Conservation (phyloP, 495 filamentous ascomycete genomes). For the Penicillium psychrofluorescens region DNA sequence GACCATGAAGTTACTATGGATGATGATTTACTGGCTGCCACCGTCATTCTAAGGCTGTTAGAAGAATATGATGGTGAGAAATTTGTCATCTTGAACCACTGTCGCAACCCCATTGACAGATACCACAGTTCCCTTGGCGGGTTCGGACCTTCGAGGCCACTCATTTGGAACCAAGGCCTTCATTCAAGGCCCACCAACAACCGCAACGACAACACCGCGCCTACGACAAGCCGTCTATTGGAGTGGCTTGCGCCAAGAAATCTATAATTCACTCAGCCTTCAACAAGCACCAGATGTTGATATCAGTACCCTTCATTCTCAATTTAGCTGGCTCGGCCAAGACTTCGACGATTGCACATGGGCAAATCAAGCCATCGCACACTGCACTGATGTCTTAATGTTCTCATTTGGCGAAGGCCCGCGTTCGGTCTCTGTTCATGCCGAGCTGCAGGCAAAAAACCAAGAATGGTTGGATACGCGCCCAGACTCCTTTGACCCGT, state of each 20-base stretch:
- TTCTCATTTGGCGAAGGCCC: constrained; percentile 13
- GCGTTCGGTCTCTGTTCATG: constrained; percentile 13
- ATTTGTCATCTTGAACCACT: neutral
- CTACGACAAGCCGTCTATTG: constrained; percentile 19
- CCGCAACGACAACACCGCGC: constrained; percentile 14
- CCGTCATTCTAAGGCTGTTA: constrained; percentile 52
- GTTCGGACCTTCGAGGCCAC: constrained; percentile 19
- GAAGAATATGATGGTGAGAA: constrained; percentile 53
- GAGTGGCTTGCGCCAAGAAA: constrained; percentile 20
- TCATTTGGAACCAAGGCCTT: constrained; percentile 21
- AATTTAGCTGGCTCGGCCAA: constrained; percentile 10
- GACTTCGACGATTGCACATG: constrained; percentile 15
- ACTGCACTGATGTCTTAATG: constrained; percentile 17
- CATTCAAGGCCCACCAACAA: constrained; percentile 13
- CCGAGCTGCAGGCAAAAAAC: constrained; percentile 9
- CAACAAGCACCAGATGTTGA: constrained; percentile 20
- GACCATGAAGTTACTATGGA: constrained; percentile 41
- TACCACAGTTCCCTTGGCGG: constrained; percentile 18
- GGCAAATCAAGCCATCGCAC: constrained; percentile 21
- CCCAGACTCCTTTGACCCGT: constrained; percentile 17
- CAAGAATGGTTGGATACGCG: constrained; percentile 14
- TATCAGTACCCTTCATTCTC: constrained; percentile 15
- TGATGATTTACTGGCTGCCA: constrained; percentile 52
- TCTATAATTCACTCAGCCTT: constrained; percentile 18
- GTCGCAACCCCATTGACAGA: neutral